Base-by-base conservation (phyloP, 257 asterid genomes). In the Craterostigma plantagineum region DNA sequence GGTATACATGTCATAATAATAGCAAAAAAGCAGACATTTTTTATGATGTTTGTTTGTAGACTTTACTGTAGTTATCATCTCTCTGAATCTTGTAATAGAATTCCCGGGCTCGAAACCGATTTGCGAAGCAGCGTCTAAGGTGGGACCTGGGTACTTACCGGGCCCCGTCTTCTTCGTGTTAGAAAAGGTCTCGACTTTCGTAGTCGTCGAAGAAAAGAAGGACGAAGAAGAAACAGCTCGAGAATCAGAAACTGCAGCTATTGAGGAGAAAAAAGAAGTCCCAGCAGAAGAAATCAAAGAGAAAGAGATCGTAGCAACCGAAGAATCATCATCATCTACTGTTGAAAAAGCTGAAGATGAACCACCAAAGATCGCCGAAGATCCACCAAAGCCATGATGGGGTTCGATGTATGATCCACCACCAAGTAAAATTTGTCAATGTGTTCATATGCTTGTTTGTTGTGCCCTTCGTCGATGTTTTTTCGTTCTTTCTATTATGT, bases 61-160 rank as follows among this genome's bases (percentile, higher is more conserved):
- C n/a, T n/a, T n/a, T n/a, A n/a, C n/a, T n/a, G n/a, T n/a, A n/a
- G n/a, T n/a, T n/a, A n/a, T n/a, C n/a, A n/a, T n/a, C n/a, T n/a
- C n/a, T n/a, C n/a, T n/a, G n/a, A n/a, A n/a, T 50, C 13, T 16
- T 39, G 43, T 3, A 7, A 11, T 41, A 84, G 96, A 84, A 14
- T 84, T 84, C 45, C 96, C 96, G 0, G 96, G 96, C 38, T 55
- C 92, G 4, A 74, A 75, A 49, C 14, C 57, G 12, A 85, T 70
- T 3, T 40, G 71, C 33, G 92, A 84, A 59, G 79, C 82, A 9
- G 67, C 71, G 14, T 14, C 76, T 8, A 77, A 75, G 59, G 30
- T 75, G 7, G 93, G 92, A 34, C 62, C 92, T 0, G 75, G 64
- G 1, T 70, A 74, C 41, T 35, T 80, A 38, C 41, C 85, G 1